Percentiles rank a stretch among this genome's conserved stretches.
Evolutionary conservation across 495 filamentous ascomycete species (phyloP).

Genomic region (Pyrenula aspistea): DNA sequence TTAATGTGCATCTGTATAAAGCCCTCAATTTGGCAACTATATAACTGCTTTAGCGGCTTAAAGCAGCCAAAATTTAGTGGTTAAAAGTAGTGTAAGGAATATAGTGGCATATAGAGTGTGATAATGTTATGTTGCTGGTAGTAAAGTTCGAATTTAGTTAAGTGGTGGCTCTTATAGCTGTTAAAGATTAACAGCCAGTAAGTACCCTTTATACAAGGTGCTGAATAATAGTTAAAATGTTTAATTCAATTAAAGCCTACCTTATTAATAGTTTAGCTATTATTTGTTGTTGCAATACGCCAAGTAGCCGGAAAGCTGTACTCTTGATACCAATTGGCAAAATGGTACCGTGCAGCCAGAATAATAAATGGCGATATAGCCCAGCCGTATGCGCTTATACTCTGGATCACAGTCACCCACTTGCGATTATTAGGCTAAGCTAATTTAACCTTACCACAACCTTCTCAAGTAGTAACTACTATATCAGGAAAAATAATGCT

Average conservation of each 20-base stretch:
- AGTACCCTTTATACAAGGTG: neutral
- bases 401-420: conserved; percentile 25
- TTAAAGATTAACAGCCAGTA: conserved; percentile 17
- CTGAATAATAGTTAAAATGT: conserved; percentile 7
- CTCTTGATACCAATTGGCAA: conserved; percentile 16
- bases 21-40: conserved; percentile 7
- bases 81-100: conserved; percentile 17
- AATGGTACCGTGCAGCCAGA: conserved; percentile 16
- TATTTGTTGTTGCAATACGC: conserved; percentile 13
- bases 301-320: conserved; percentile 12
- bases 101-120: conserved; percentile 14
- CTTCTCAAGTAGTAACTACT: conserved; percentile 19
- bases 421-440: conserved; percentile 25
- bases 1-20: conserved; percentile 2
- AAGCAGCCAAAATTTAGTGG: conserved; percentile 16
- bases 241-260: conserved; percentile 10
- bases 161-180: conserved; percentile 18
- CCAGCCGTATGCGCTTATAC: conserved; percentile 15
- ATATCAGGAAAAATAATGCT: conserved; percentile 16
- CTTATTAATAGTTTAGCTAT: conserved; percentile 23
- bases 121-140: conserved; percentile 16
- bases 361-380: conserved; percentile 20
- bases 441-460: conserved; percentile 6
- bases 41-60: conserved; percentile 9
- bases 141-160: conserved; percentile 12